Conservation (phyloP, 2,329 filamentous ascomycete genomes). For the Trichoderma sp. region DNA sequence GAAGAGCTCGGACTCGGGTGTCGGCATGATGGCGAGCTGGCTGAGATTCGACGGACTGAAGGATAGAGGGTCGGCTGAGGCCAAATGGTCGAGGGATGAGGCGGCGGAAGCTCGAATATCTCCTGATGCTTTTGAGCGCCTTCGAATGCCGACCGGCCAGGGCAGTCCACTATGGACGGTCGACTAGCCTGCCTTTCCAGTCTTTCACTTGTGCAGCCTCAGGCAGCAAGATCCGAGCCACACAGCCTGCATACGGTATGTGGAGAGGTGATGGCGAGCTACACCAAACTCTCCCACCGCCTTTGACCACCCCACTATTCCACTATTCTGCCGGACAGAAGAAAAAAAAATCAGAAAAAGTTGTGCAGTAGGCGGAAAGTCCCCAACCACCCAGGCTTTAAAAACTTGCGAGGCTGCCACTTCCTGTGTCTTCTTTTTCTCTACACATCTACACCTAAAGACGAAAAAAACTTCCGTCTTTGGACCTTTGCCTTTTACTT, state of each 20-base stretch:
- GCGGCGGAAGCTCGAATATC: conserved; percentile 23
- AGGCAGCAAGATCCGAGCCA: conserved; percentile 26
- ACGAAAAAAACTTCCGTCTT: conserved; percentile 34
- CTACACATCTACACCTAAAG: conserved; percentile 19
- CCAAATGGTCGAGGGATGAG: conserved; percentile 31
- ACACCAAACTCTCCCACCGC: conserved; percentile 42
- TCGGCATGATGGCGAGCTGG: conserved; percentile 64
- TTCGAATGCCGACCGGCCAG: conserved; percentile 32
- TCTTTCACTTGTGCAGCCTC: conserved; percentile 9
- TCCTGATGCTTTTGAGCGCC: conserved; percentile 35
- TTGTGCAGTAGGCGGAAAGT: conserved; percentile 8
- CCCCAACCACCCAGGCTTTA: conserved; percentile 31
- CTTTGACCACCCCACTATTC: conserved; percentile 41
- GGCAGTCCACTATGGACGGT: not conserved
- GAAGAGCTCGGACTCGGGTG: conserved; percentile 80
- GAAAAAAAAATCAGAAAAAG: conserved; percentile 36
- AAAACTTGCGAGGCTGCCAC: conserved; percentile 23
- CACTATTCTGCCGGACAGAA: conserved; percentile 42
- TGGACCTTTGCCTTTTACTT: not conserved
- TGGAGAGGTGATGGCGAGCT: conserved; percentile 5
- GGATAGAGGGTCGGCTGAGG: conserved; percentile 23
- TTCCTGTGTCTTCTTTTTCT: conserved; percentile 16
- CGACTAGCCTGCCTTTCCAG: conserved; percentile 15
- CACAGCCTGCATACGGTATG: conserved; percentile 29
- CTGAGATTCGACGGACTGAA: conserved; percentile 26